These are phyloP conservation scores for Aspergillus aculeatinus DNA, from an alignment of 2,329 filamentous ascomycete genomes.

Conservation along the genomic window DNA sequence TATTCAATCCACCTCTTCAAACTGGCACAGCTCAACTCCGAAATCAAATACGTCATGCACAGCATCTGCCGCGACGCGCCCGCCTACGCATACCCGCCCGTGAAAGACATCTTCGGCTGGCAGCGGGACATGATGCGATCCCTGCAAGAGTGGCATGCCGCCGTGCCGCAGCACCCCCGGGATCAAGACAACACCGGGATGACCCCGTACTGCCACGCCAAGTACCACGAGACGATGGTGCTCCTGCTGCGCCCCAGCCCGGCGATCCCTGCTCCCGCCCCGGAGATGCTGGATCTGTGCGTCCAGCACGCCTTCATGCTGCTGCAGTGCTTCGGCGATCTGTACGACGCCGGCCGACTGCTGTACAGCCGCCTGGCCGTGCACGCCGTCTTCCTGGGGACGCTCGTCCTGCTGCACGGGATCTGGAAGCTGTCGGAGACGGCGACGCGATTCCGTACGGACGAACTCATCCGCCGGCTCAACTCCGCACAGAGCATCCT, in stretches of 20 bases:
- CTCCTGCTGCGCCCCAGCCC: slow-evolving; percentile 54
- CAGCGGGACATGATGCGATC: slow-evolving; percentile 44
- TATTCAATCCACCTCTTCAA: slow-evolving; percentile 52
- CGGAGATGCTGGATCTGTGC: slow-evolving; percentile 43
- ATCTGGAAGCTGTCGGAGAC: slow-evolving; percentile 49
- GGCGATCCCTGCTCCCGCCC: slow-evolving; percentile 50
- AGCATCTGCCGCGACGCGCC: slow-evolving; percentile 52
- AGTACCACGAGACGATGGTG: slow-evolving; percentile 52
- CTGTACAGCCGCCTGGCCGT: slow-evolving; percentile 52
- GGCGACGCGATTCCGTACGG: slow-evolving; percentile 37
- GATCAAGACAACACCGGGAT: slow-evolving; percentile 11
- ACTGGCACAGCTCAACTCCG: slow-evolving; percentile 50
- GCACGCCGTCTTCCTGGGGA: slow-evolving; percentile 50
- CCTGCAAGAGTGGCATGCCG: slow-evolving; percentile 43
- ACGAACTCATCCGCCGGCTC: slow-evolving; percentile 45
- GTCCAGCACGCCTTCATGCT: slow-evolving; percentile 45
- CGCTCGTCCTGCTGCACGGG: slow-evolving; percentile 53
- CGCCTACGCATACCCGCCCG: slow-evolving; percentile 50
- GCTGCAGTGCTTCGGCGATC: slow-evolving; percentile 42
- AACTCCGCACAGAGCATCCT: slow-evolving; percentile 48
- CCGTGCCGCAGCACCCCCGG: slow-evolving; percentile 33
- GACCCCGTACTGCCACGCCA: slow-evolving; percentile 42
- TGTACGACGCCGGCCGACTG: slow-evolving; percentile 49
- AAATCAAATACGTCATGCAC: slow-evolving; percentile 59
- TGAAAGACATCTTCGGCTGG: slow-evolving; percentile 49